Conservation (phyloP, 1,139 yeast species). For the Sugiyamaella sp. region DNA sequence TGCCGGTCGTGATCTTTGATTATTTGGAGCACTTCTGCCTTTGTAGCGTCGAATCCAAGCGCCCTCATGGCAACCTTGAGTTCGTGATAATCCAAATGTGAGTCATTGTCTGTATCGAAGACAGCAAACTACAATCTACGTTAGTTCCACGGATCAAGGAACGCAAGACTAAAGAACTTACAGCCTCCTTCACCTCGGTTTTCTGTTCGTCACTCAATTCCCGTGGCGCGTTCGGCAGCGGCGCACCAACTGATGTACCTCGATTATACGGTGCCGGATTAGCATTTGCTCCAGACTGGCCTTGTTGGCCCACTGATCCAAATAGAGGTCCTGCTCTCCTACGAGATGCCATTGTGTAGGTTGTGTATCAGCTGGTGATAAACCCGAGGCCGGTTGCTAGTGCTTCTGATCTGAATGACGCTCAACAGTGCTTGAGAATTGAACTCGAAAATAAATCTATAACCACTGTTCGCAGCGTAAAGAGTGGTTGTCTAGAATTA, state of each 20-base stretch:
- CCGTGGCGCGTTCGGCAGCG: constrained; percentile 20
- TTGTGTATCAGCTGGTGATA: background rate
- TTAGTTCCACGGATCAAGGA: background rate
- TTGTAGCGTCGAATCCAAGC: constrained; percentile 83
- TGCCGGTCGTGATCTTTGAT: constrained; percentile 82
- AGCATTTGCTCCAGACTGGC: background rate
- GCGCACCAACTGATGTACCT: constrained; percentile 8
- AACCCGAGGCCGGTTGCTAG: too few relatives aligned
- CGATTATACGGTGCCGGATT: constrained; percentile 6
- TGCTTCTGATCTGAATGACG: too few relatives aligned
- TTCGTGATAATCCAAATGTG: constrained; percentile 89
- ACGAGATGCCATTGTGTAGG: constrained; percentile 9
- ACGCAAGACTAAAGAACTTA: constrained; percentile 33
- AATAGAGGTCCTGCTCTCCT: constrained; percentile 10
- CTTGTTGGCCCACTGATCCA: constrained; percentile 4
- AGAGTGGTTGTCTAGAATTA: too few relatives aligned
- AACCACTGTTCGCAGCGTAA: too few relatives aligned
- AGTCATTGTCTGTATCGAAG: constrained; percentile 92
- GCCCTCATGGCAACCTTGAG: constrained; percentile 91
- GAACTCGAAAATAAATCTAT: too few relatives aligned
- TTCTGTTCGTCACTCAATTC: constrained; percentile 88
- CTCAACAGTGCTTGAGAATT: too few relatives aligned
- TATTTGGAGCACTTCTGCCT: constrained; percentile 77
- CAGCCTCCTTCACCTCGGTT: constrained; percentile 90
- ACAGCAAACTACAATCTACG: constrained; percentile 65